Percentiles rank a stretch among this genome's conserved stretches.
Conservation (phyloP, 2,329 filamentous ascomycete genomes). For the Rhynchosporium graminicola region DNA sequence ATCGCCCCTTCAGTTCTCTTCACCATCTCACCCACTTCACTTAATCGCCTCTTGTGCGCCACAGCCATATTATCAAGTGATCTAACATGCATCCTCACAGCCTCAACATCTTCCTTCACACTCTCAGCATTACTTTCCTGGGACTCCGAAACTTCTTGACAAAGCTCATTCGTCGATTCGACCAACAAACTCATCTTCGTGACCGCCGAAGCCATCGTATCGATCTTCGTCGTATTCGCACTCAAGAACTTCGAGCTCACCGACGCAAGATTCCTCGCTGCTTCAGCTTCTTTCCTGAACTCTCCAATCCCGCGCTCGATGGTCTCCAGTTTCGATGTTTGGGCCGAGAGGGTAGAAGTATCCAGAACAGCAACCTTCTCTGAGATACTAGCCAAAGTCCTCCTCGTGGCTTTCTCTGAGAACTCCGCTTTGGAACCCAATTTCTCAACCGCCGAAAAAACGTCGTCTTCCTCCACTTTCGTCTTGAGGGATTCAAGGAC, state of each 20-base stretch:
- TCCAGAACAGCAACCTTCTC: constrained; percentile 28
- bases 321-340: constrained; percentile 24
- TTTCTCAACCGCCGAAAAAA: constrained; percentile 25
- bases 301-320: constrained; percentile 28
- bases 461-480: constrained; percentile 26
- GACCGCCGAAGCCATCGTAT: constrained; percentile 25
- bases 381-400: constrained; percentile 25
- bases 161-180: constrained; percentile 24
- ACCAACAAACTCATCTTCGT: constrained; percentile 25
- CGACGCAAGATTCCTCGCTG: constrained; percentile 27
- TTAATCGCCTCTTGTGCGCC: constrained; percentile 16
- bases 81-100: constrained; percentile 20
- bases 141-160: constrained; percentile 24
- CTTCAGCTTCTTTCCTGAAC: constrained; percentile 29
- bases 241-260: constrained; percentile 31
- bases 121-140: constrained; percentile 22
- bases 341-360: constrained; percentile 24
- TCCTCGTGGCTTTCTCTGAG: constrained; percentile 24
- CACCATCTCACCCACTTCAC: constrained; percentile 5
- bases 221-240: constrained; percentile 26
- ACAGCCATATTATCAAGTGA: constrained; percentile 19
- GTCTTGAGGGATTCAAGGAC: constrained; percentile 22
- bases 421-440: constrained; percentile 25
- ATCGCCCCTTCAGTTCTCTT: constrained; percentile 13
- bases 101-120: constrained; percentile 25